These are phyloP conservation scores for Hyphopichia wangnamkhiaoensis DNA, from an alignment of 1,139 yeast species.

Conservation along the genomic window DNA sequence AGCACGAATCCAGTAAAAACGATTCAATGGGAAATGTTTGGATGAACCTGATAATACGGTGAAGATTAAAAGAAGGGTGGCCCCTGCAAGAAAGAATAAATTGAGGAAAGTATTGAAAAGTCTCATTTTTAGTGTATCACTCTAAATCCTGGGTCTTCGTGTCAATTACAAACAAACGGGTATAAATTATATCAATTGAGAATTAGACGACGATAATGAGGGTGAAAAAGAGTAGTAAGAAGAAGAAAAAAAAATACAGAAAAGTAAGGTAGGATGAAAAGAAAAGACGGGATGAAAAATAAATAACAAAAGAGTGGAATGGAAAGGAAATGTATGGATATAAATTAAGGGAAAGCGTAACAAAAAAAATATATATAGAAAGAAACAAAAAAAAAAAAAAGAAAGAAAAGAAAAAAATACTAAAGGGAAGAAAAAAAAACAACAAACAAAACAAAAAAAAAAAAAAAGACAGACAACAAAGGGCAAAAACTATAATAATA, in stretches of 20 bases:
- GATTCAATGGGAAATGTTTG: constrained; percentile 58
- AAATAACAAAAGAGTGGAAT: neutral
- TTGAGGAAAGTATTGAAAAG: constrained; percentile 35
- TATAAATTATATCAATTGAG: no score
- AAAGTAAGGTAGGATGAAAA: no score
- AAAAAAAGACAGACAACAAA: neutral
- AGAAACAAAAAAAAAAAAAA: no score
- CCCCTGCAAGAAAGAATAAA: constrained; percentile 48
- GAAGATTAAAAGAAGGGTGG: constrained; percentile 59
- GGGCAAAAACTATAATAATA: no score
- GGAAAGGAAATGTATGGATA: neutral
- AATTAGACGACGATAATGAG: no score
- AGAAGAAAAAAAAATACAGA: no score
- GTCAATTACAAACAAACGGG: no score
- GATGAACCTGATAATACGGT: constrained; percentile 69
- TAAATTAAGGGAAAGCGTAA: neutral
- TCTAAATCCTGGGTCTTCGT: no score
- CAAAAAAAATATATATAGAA: no score
- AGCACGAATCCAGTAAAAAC: constrained; percentile 71
- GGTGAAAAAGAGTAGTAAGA: no score
- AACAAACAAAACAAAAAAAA: neutral
- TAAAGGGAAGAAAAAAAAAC: neutral
- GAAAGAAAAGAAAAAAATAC: no score
- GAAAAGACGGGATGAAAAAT: no score
- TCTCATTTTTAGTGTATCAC: constrained; percentile 25